Evolutionary conservation across 805 yeast species (phyloP).

Genomic region (Candida ortonii): DNA sequence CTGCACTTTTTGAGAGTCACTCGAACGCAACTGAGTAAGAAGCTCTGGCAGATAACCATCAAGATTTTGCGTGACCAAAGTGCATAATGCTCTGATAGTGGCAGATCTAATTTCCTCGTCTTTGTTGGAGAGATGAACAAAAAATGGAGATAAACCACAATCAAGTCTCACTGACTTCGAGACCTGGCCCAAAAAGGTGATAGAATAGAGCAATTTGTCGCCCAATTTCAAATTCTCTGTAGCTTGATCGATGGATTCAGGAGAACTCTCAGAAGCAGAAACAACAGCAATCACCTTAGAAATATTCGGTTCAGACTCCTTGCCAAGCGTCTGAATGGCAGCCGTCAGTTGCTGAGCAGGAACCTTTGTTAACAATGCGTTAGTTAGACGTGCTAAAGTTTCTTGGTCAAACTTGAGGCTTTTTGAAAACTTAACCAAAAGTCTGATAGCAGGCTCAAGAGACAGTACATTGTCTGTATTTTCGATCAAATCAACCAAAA

Average conservation of each 20-base stretch:
- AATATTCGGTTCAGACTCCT: constrained; percentile 23
- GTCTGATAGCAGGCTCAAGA: constrained; percentile 11
- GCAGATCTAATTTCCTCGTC: constrained; percentile 40
- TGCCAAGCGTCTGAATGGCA: constrained; percentile 18
- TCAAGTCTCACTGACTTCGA: constrained; percentile 37
- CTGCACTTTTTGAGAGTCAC: constrained; percentile 3
- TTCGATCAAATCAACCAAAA: constrained; percentile 13
- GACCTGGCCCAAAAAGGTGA: constrained; percentile 49
- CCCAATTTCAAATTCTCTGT: constrained; percentile 20
- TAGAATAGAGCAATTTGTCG: constrained; percentile 27
- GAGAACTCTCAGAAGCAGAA: constrained; percentile 33
- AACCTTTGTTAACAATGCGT: constrained; percentile 15
- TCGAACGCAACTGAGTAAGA: constrained; percentile 25
- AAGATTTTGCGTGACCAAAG: constrained; percentile 41
- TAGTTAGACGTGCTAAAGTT: constrained; percentile 17
- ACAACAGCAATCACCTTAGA: constrained; percentile 33
- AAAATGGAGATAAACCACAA: constrained; percentile 37
- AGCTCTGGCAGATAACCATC: constrained; percentile 38
- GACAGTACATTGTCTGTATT: constrained; percentile 3
- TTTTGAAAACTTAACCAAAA: constrained; percentile 17
- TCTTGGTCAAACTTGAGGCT: constrained; percentile 20
- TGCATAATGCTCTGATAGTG: constrained; percentile 54
- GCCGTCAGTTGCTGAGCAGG: constrained; percentile 13
- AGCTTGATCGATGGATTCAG: constrained; percentile 27
- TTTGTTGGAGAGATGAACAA: constrained; percentile 26